Conservation (phyloP, 805 yeast genomes). For the Candida rishiriensis region DNA sequence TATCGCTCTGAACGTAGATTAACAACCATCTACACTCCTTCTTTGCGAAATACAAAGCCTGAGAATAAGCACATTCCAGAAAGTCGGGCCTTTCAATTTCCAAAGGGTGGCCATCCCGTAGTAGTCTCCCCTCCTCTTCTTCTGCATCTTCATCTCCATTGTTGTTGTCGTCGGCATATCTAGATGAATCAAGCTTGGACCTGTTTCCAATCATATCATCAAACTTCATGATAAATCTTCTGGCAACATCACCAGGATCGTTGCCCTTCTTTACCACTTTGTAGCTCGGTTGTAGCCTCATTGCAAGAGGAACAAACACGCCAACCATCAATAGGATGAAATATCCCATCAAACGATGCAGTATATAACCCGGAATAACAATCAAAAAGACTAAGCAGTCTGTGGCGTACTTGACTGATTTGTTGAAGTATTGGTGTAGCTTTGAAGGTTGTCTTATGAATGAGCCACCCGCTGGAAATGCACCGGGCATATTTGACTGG, state of each 20-base stretch:
- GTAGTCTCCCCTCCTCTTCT: slow-evolving; percentile 3
- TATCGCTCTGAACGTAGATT: slow-evolving; percentile 67
- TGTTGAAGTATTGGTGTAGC: slow-evolving; percentile 17
- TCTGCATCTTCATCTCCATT: background rate
- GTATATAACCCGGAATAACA: slow-evolving; percentile 23
- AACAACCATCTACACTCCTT: slow-evolving; percentile 67
- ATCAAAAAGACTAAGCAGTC: slow-evolving; percentile 17
- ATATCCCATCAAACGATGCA: slow-evolving; percentile 17
- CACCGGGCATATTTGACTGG: slow-evolving; percentile 16
- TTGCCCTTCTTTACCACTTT: slow-evolving; percentile 14
- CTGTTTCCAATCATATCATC: slow-evolving; percentile 30
- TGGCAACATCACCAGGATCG: slow-evolving; percentile 31
- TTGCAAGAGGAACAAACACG: slow-evolving; percentile 18
- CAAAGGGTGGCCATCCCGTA: slow-evolving; percentile 9
- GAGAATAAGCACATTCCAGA: slow-evolving; percentile 73
- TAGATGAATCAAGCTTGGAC: background rate
- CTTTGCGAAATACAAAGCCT: slow-evolving; percentile 69
- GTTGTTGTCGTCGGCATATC: background rate
- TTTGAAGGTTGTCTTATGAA: slow-evolving; percentile 16
- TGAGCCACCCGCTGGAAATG: slow-evolving; percentile 7
- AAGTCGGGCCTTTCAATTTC: slow-evolving; percentile 37
- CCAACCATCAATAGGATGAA: slow-evolving; percentile 18
- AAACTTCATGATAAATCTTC: slow-evolving; percentile 28
- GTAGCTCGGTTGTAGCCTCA: slow-evolving; percentile 20
- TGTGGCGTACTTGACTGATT: slow-evolving; percentile 5